Evolutionary conservation across 768 basidiomycete species (phyloP).

Genomic region (Rhodocollybia butyracea): DNA sequence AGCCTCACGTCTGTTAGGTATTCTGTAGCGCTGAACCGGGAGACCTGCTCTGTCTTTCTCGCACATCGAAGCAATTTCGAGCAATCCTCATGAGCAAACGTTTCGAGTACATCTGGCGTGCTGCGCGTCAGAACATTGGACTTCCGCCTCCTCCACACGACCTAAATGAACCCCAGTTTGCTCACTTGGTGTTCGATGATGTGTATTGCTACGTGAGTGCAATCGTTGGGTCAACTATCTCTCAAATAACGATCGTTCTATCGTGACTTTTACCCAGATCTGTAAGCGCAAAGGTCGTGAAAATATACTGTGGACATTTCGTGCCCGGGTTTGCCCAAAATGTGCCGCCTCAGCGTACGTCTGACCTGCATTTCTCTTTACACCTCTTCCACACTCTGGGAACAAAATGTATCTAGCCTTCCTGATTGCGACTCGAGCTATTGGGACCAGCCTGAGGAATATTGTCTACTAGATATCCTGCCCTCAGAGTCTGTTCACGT

Average conservation of each 20-base stretch:
- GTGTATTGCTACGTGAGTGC: slow-evolving; percentile 47
- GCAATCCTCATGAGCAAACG: slow-evolving; percentile 42
- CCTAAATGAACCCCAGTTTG: slow-evolving; percentile 48
- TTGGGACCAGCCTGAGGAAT: not conserved
- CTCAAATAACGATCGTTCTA: not conserved
- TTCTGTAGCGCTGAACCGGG: slow-evolving; percentile 46
- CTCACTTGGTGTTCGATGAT: slow-evolving; percentile 49
- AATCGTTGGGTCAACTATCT: no score
- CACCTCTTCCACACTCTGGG: no score
- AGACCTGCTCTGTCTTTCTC: slow-evolving; percentile 48
- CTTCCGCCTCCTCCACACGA: slow-evolving; percentile 47
- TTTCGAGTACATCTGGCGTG: slow-evolving; percentile 45
- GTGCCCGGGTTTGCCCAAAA: not conserved
- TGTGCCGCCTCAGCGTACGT: not conserved
- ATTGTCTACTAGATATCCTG: not conserved
- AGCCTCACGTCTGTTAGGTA: slow-evolving; percentile 39
- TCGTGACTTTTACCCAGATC: not conserved
- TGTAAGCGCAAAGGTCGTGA: slow-evolving; percentile 16
- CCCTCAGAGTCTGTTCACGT: not conserved
- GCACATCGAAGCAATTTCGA: slow-evolving; percentile 47
- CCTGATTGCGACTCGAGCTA: not conserved
- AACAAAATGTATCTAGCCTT: no score
- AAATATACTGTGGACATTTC: slow-evolving; percentile 21
- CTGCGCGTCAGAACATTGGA: slow-evolving; percentile 37
- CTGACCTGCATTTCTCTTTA: not conserved